phyloP scores from a whole-genome alignment of 139 green algal genomes.

The Deuterostichococcus epilithicus region DNA sequence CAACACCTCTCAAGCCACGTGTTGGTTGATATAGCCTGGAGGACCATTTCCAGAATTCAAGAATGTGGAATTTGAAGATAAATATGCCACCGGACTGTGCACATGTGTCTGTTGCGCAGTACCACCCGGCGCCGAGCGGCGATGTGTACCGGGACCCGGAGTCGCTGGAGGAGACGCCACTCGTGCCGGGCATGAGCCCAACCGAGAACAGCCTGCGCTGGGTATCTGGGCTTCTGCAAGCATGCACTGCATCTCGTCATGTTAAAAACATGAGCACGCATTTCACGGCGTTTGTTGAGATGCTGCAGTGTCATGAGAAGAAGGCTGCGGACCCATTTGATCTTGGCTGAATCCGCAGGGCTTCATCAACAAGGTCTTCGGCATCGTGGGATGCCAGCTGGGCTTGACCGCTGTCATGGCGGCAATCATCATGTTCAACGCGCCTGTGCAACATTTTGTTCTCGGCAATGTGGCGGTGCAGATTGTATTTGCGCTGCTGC shows the following conservation, averaged over 20 bases:
- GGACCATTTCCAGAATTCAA: too few relatives aligned
- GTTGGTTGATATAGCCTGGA: too few relatives aligned
- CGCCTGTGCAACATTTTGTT: slow-evolving; percentile 26
- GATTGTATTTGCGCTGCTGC: slow-evolving; percentile 22
- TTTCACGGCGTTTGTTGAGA: too few relatives aligned
- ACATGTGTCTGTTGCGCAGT: neutral
- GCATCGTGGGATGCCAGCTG: slow-evolving; percentile 53
- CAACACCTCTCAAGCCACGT: too few relatives aligned
- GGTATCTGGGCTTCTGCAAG: too few relatives aligned
- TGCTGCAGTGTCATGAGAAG: too few relatives aligned
- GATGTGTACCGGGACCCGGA: slow-evolving; percentile 12
- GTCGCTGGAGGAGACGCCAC: slow-evolving; percentile 20
- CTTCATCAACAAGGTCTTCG: slow-evolving; percentile 59
- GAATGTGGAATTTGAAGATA: too few relatives aligned
- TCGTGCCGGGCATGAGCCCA: slow-evolving; percentile 28
- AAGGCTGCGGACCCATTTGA: too few relatives aligned
- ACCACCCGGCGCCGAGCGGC: neutral
- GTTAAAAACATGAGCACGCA: too few relatives aligned
- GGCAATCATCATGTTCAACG: slow-evolving; percentile 28
- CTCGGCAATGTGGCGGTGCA: slow-evolving; percentile 15
- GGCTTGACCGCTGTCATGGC: slow-evolving; percentile 39
- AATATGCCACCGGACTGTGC: too few relatives aligned
- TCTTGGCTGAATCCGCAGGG: too few relatives aligned
- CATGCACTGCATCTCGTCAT: too few relatives aligned
- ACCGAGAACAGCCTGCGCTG: slow-evolving; percentile 46